Evolutionary conservation across 805 yeast species (phyloP).

Genomic region (Monosporozyma unispora): DNA sequence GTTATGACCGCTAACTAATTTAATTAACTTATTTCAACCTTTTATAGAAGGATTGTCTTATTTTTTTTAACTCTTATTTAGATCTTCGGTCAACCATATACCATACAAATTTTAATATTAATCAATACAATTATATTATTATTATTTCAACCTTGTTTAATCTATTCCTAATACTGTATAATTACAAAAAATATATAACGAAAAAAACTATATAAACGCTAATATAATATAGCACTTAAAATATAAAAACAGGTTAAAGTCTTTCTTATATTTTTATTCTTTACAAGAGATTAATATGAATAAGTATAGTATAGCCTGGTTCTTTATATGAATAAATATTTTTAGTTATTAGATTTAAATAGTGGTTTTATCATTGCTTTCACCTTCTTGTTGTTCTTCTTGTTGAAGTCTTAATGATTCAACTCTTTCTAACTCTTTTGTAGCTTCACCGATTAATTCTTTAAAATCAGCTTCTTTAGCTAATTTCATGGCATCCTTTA

Average conservation of each 20-base stretch:
- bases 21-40: neutral
- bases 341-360: too few species aligned
- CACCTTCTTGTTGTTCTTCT: neutral
- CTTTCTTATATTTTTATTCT: neutral
- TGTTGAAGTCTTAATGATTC: conserved; percentile 8
- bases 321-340: too few species aligned
- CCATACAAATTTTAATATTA: neutral
- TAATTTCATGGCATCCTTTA: conserved; percentile 61
- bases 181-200: conserved; percentile 1
- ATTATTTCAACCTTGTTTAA: neutral
- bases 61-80: neutral
- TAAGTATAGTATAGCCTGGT: too few species aligned
- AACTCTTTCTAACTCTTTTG: conserved; percentile 49
- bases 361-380: neutral
- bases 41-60: neutral
- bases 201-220: neutral
- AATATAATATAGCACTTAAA: neutral
- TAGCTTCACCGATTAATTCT: conserved; percentile 55
- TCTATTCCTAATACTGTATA: conserved; percentile 2
- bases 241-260: neutral
- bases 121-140: neutral
- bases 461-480: conserved; percentile 59
- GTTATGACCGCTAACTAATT: conserved; percentile 68
- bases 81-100: conserved; percentile 1
- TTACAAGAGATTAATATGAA: neutral